phyloP scores from a whole-genome alignment of 495 filamentous ascomycete genomes.

The Bacidia rubella region DNA sequence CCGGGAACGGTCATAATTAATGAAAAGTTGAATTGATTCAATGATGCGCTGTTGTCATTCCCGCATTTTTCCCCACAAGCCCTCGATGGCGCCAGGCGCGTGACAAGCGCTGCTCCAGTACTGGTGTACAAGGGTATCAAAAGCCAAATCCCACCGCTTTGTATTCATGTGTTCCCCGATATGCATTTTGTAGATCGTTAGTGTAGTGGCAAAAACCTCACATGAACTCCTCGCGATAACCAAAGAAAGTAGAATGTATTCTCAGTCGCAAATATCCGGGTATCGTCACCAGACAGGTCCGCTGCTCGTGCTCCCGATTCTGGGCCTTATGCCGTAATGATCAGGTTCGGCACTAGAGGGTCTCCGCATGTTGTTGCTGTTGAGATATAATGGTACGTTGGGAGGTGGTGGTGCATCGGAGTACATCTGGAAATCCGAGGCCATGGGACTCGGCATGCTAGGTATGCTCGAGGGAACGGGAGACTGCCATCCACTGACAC shows the following conservation, averaged over 20 bases:
- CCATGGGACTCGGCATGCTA: conserved; percentile 49
- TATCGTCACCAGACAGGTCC: neutral
- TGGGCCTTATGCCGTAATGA: conserved; percentile 49
- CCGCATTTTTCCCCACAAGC: no score
- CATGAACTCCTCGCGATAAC: neutral
- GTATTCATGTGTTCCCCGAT: no score
- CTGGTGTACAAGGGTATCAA: neutral
- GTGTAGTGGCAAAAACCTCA: neutral
- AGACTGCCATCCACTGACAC: conserved; percentile 54
- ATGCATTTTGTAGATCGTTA: no score
- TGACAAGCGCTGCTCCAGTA: neutral
- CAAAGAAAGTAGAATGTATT: no score
- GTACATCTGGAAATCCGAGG: conserved; percentile 46
- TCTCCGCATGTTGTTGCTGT: conserved; percentile 47
- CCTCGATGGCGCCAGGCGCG: neutral
- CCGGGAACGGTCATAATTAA: no score
- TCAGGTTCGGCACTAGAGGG: conserved; percentile 59
- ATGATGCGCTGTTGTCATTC: no score
- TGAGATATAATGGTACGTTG: conserved; percentile 50
- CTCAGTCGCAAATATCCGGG: no score
- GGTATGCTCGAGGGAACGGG: conserved; percentile 45
- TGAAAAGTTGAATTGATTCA: neutral
- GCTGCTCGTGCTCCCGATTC: conserved; percentile 20
- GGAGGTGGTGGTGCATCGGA: conserved; percentile 40
- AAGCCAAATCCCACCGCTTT: no score